Percentiles rank a stretch among this genome's conserved stretches.
phyloP scores from a whole-genome alignment of 352 stramenopile species.

The Pythium insidiosum region DNA sequence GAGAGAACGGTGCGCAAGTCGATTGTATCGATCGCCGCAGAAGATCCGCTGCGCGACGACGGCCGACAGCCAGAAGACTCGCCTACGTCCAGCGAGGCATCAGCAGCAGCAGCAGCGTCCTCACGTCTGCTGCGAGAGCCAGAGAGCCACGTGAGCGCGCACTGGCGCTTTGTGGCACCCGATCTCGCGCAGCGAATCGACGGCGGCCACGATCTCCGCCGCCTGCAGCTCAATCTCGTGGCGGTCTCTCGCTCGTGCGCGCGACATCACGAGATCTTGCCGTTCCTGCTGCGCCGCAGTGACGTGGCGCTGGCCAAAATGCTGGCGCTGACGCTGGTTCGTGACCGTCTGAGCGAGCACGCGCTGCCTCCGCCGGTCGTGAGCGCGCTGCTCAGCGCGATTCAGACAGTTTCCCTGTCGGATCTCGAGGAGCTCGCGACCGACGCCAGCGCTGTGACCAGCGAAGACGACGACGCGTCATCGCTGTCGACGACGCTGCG shows the following conservation, averaged over 20 bases:
- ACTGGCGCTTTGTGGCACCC: constrained; percentile 54
- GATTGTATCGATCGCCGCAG: too few species aligned
- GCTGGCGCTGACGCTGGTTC: constrained; percentile 43
- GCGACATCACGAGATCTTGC: constrained; percentile 49
- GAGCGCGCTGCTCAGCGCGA: constrained; percentile 22
- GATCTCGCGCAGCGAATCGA: constrained; percentile 57
- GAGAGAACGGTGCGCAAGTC: too few species aligned
- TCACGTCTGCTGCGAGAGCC: too few species aligned
- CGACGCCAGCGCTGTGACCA: constrained; percentile 30
- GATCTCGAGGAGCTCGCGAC: constrained; percentile 27
- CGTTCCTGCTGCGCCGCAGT: constrained; percentile 53
- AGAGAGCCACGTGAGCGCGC: constrained; percentile 23
- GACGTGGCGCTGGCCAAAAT: constrained; percentile 35
- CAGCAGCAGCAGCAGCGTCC: too few species aligned
- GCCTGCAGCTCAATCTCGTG: constrained; percentile 54
- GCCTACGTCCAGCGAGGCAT: too few species aligned
- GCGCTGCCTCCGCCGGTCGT: constrained; percentile 22
- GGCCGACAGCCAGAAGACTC: too few species aligned
- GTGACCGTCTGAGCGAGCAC: constrained; percentile 47
- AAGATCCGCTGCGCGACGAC: too few species aligned
- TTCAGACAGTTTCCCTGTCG: constrained; percentile 34
- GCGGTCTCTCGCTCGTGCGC: constrained; percentile 51
- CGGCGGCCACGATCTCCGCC: constrained; percentile 44
- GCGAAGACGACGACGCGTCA: constrained; percentile 30
- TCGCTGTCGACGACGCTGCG: too few species aligned